phyloP scores from a whole-genome alignment of 1,139 yeast genomes.

The Taiozyma sp. region DNA sequence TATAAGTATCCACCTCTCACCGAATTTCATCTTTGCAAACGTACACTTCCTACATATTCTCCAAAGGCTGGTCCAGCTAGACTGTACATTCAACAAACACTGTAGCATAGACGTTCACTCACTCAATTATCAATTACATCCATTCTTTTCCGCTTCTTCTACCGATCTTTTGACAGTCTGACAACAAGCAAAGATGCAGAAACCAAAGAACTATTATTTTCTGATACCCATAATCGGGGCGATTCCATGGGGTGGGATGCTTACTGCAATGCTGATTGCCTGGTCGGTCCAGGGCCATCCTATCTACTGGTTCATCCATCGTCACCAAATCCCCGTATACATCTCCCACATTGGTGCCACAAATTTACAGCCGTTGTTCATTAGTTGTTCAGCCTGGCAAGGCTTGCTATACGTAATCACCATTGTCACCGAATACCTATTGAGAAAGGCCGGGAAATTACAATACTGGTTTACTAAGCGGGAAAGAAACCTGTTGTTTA shows the following conservation, averaged over 20 bases:
- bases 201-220: slow-evolving; percentile 29
- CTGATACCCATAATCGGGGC: slow-evolving; percentile 53
- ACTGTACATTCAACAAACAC: too few relatives aligned
- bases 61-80: too few relatives aligned
- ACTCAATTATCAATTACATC: background rate
- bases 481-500: slow-evolving; percentile 32
- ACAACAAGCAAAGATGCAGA: background rate
- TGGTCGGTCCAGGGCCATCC: slow-evolving; percentile 86
- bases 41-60: too few relatives aligned
- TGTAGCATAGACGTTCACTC: background rate
- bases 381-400: slow-evolving; percentile 74
- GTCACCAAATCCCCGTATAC: slow-evolving; percentile 55
- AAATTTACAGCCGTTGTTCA: slow-evolving; percentile 75
- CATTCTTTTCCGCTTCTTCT: background rate
- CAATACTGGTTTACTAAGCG: slow-evolving; percentile 33
- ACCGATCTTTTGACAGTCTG: background rate
- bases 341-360: slow-evolving; percentile 87
- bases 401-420: slow-evolving; percentile 75
- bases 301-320: slow-evolving; percentile 51
- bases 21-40: background rate
- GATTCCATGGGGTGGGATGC: slow-evolving; percentile 74
- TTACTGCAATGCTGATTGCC: slow-evolving; percentile 58
- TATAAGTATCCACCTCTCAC: background rate
- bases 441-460: slow-evolving; percentile 22
- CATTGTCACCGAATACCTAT: slow-evolving; percentile 27